phyloP scores from a whole-genome alignment of 1,284 basidiomycete genomes.

The Mycosarcoma mackinlayi region DNA sequence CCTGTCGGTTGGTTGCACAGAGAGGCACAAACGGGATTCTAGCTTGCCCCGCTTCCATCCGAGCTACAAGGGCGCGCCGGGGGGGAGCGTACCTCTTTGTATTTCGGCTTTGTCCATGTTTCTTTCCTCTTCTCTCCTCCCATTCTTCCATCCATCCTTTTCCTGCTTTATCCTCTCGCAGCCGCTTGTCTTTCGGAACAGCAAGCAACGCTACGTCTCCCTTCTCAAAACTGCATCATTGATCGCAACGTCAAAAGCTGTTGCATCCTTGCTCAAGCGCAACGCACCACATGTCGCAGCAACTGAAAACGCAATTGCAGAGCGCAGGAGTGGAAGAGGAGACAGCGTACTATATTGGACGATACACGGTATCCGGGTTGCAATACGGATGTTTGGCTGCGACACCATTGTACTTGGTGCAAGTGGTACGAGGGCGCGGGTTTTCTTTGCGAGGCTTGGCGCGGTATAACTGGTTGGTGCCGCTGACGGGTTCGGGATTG shows the following conservation, averaged over 20 bases:
- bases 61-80: too few species aligned
- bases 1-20: too few species aligned
- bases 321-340: slow-evolving; percentile 44
- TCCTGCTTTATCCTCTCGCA: too few species aligned
- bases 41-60: slow-evolving; percentile 31
- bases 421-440: slow-evolving; percentile 41
- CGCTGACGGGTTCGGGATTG: slow-evolving; percentile 36
- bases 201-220: background rate
- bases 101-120: slow-evolving; percentile 5
- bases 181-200: too few species aligned
- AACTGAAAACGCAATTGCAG: slow-evolving; percentile 23
- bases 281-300: slow-evolving; percentile 31
- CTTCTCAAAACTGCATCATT: background rate
- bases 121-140: background rate
- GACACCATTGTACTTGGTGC: slow-evolving; percentile 57
- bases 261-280: background rate
- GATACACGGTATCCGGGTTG: slow-evolving; percentile 42
- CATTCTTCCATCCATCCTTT: background rate
- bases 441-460: slow-evolving; percentile 53
- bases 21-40: too few species aligned
- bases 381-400: slow-evolving; percentile 59
- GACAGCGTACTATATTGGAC: slow-evolving; percentile 48
- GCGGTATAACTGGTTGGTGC: slow-evolving; percentile 60
- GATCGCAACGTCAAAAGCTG: background rate
- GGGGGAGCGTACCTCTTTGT: too few species aligned